Base-by-base conservation (phyloP, 2,329 filamentous ascomycete species). In the Arthrobotrys megalospora region DNA sequence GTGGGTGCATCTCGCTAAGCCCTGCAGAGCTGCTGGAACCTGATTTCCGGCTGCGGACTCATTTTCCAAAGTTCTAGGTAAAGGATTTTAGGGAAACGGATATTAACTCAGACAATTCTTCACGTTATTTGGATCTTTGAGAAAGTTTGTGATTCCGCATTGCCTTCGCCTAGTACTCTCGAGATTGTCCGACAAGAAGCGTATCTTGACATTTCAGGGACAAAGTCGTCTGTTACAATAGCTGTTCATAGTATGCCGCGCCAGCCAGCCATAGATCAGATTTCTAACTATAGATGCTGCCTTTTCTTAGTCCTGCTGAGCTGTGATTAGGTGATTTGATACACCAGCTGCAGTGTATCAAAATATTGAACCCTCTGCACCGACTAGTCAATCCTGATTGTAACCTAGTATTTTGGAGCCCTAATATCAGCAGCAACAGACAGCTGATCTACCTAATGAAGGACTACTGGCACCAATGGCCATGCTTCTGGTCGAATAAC, bases 71-170 rank as follows among this genome's bases (percentile, higher is more conserved):
- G 34, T 63, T 24, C 32, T 47, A 52, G 62, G 55, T 12, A 60
- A 60, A 60, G 41, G 41, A 41, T 16, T 24, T 19, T n/a, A 60
- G n/a, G 12, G 19, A 43, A 43, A 43, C 10, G 6, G 3, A 16
- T 28, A 38, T 28, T 21, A 36, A n/a, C 52, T 14, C 34, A 1
- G 36, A 43, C 4, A n/a, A 24, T 28, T 47, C n/a, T n/a, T 60
- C 63, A 62, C 50, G n/a, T 48, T 52, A 19, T 50, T 21, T 60
- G 21, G 19, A 63, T 52, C 34, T 55, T 45, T 43, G 10, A 14
- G 47, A 69, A 69, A 64, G 71, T 76, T 76, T 76, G 64, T 68
- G 55, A 69, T 64, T 55, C 34, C 45, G 64, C 36, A 63, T 28
- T 11, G 34, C 41, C 24, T 38, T 76, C 71, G 71, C 43, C 52